Base-by-base conservation (phyloP, 2,329 filamentous ascomycete genomes). In the Talaromyces sp. region DNA sequence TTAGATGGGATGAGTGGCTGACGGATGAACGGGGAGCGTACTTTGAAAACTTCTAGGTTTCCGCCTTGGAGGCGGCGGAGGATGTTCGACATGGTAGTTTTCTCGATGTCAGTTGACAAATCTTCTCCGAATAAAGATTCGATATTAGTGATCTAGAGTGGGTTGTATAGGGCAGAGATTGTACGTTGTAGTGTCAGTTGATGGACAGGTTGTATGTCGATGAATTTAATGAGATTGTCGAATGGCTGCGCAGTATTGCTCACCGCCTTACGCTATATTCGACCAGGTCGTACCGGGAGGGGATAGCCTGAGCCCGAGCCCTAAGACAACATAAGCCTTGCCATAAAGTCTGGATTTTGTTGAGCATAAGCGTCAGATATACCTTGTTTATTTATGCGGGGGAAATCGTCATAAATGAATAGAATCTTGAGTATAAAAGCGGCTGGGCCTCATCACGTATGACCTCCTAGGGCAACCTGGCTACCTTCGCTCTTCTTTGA, bases 41-140 rank as follows among this genome's bases (percentile, higher is more conserved):
- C 93, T 82, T 97, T 98, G 84, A 96, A 93, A 67, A 97, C 87
- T 82, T 98, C 93, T 64, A 98, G 85, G 76, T 96, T 97, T 31
- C 93, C 85, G 60, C 93, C 92, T 59, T 86, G 91, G 87, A 96
- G 84, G 68, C 72, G 82, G 75, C 74, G 72, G 62, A 79, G 72
- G 61, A 74, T 71, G 79, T 71, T 67, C 50, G 76, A 72, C 73
- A 79, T 77, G 66, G 18, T 28, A 56, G n/a, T 16, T n/a, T 31
- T 3, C n/a, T 16, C 35, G 9, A 21, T 12, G 2, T 14, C 5
- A 18, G 18, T 37, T 31, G 6, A n/a, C 11, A 2, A 33, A 11
- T 54, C 6, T 54, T 31, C 16, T n/a, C 11, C 28, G 28, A 28
- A 28, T 28, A 28, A n/a, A n/a, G n/a, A 28, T 28, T 28, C 6